A percentile compares a stretch with the other conserved stretches of the same genome.
Conservation (phyloP, 208 protist genomes). For the Polymyxa betae region DNA sequence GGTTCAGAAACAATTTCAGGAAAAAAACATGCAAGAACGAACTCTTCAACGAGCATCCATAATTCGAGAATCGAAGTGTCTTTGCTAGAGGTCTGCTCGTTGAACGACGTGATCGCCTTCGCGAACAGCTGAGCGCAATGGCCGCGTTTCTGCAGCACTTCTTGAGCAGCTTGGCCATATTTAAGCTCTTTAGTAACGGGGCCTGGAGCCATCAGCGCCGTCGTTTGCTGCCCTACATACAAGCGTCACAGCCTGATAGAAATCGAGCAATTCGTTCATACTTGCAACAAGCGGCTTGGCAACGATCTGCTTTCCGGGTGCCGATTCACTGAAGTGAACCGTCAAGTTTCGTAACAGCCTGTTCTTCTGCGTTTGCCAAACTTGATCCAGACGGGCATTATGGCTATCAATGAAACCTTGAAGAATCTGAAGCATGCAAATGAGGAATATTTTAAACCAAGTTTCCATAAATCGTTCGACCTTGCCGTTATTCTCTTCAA, state of each 20-base stretch:
- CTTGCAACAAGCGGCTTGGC: neutral
- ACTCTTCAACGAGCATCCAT: conserved; percentile 46
- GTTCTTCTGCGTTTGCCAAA: conserved; percentile 45
- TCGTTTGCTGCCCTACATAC: neutral
- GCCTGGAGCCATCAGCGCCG: neutral
- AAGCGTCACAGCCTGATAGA: neutral
- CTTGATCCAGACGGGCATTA: neutral
- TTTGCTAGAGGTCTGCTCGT: conserved; percentile 22
- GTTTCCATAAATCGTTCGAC: neutral
- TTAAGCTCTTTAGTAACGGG: neutral
- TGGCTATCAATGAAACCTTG: neutral
- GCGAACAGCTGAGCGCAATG: conserved; percentile 17
- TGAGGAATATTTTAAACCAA: neutral
- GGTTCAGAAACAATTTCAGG: neutral
- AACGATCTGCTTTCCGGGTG: neutral
- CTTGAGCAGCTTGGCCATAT: neutral
- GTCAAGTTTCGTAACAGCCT: conserved; percentile 15
- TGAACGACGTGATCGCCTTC: neutral
- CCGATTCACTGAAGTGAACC: neutral
- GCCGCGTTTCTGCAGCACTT: neutral
- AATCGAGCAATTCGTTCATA: neutral
- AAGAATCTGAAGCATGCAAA: neutral
- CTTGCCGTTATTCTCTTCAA: conserved; percentile 44
- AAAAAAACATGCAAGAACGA: neutral
- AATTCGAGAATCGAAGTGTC: conserved; percentile 29